Percentiles rank a stretch among this genome's conserved stretches.
Conservation (phyloP, 257 asterid genomes). For the Solanum habrochaites region DNA sequence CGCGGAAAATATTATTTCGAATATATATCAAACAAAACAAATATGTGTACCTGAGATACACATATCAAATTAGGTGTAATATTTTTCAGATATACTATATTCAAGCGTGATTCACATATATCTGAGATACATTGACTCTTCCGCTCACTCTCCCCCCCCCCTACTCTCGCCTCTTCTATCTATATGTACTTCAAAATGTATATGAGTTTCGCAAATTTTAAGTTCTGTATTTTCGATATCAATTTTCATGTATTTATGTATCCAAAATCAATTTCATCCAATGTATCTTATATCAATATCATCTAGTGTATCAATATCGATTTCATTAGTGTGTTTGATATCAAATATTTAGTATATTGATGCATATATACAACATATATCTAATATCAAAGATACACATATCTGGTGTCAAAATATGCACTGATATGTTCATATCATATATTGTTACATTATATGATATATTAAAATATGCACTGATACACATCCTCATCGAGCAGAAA, state of each 20-base stretch:
- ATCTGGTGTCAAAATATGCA: background rate
- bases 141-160: background rate
- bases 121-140: background rate
- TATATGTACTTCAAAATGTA: background rate
- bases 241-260: too few relatives aligned
- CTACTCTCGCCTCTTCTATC: background rate
- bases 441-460: background rate
- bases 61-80: background rate
- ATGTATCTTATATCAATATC: too few relatives aligned
- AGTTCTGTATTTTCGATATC: too few relatives aligned
- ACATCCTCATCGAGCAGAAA: background rate
- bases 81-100: too few relatives aligned
- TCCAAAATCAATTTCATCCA: background rate
- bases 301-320: too few relatives aligned
- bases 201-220: background rate
- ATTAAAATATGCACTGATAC: background rate
- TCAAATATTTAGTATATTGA: too few relatives aligned
- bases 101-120: background rate
- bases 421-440: too few relatives aligned
- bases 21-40: background rate
- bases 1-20: too few relatives aligned
- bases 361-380: background rate
- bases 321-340: background rate
- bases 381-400: too few relatives aligned
- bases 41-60: too few relatives aligned